Base-by-base conservation (phyloP, 2,329 filamentous ascomycete species). In the Diaporthe destruens region DNA sequence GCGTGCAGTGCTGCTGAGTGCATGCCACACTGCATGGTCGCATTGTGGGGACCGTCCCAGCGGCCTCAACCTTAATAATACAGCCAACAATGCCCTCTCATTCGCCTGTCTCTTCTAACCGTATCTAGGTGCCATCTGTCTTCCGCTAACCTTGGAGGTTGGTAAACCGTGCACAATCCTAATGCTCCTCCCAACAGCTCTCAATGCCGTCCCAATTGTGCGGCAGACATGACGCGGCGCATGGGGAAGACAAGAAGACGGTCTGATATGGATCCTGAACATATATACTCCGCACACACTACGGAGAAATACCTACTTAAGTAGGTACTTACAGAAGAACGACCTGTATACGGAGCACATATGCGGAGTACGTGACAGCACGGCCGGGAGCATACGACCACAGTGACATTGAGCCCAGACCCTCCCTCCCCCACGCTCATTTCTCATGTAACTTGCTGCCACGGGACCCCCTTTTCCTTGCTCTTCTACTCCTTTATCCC, bases 351-450 rank as follows among this genome's bases (percentile, higher is more conserved):
- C 47, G 16, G n/a, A 32, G 34, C 8, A 9, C 11, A 36, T 36
- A 36, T 8, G 6, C n/a, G 11, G 11, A 36, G 11, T 36, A 29
- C 32, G 11, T 34, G 18, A 65, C 29, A n/a, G 51, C 14, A 56
- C 42, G 18, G 18, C 54, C 47, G 39, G 49, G 44, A 47, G 56
- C 54, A 12, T 65, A 44, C 61, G 51, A 20, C 8, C 56, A 51
- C 59, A 23, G 59, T 65, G 59, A n/a, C 59, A 65, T 57, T 69
- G 25, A 39, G 44, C 2, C 66, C 32, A 36, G 67, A 51, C 54
- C 67, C 67, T 42, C 67, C 29, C 39, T 49, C 67, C 54, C 67
- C 67, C 67, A 69, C 54, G 47, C 54, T 69, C 67, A 69, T 69
- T 59, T 69, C 67, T 39, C 67, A 65, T 51, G 6, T 65, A 20